Evolutionary conservation across 2,329 filamentous ascomycete species (phyloP).

Genomic region (Neopestalotiopsis clavispora): DNA sequence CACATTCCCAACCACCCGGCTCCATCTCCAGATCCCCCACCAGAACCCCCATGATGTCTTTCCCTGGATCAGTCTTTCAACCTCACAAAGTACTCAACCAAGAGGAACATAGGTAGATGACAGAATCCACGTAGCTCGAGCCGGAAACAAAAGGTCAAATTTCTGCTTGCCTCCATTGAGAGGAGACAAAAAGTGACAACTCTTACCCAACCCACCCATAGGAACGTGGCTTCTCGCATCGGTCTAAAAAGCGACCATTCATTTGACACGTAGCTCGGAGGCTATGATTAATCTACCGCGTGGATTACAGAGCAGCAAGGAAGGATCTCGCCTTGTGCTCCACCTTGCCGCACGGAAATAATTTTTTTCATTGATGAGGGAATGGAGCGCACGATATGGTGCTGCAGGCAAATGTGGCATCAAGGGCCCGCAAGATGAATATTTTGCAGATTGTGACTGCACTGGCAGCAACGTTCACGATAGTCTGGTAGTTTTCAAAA

Average conservation of each 20-base stretch:
- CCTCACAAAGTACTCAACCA: background rate
- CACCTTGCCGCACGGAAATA: constrained; percentile 71
- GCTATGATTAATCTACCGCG: constrained; percentile 63
- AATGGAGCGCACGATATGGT: background rate
- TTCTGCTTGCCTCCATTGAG: background rate
- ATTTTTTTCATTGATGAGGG: background rate
- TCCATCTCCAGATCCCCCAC: constrained; percentile 10
- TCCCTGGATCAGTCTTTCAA: constrained; percentile 2
- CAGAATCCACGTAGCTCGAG: constrained; percentile 12
- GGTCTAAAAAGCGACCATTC: constrained; percentile 16
- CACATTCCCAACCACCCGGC: constrained; percentile 17
- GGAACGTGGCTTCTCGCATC: constrained; percentile 17
- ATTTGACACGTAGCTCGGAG: constrained; percentile 17
- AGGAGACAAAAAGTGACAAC: constrained; percentile 9
- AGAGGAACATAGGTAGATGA: constrained; percentile 9
- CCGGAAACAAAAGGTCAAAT: constrained; percentile 19
- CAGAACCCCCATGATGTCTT: background rate
- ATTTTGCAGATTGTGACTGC: background rate
- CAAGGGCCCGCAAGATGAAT: background rate
- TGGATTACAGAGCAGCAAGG: constrained; percentile 80
- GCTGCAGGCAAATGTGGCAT: background rate
- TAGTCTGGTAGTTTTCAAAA: background rate
- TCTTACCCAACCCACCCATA: constrained; percentile 18
- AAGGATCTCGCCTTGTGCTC: constrained; percentile 77
- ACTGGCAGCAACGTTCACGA: background rate